These are phyloP conservation scores for Metschnikowia colocasiae DNA, from an alignment of 805 yeast genomes.

Conservation along the genomic window DNA sequence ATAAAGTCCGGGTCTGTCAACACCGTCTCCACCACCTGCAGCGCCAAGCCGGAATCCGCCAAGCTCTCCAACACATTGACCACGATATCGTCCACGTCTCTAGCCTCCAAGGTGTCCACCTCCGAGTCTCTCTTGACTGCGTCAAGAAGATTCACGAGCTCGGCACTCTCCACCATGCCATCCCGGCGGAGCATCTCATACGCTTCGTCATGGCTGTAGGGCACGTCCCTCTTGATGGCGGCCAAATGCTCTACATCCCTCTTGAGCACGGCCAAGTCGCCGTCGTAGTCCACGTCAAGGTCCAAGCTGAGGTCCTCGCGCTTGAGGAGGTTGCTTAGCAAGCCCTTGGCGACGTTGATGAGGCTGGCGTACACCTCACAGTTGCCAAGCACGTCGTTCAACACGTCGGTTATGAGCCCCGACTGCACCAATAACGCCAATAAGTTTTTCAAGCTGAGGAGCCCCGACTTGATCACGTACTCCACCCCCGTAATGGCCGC, in stretches of 20 bases:
- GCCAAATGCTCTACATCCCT: not conserved
- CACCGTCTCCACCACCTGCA: conserved; percentile 36
- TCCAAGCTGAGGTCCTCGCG: conserved; percentile 5
- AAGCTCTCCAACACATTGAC: conserved; percentile 39
- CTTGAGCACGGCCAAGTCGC: conserved; percentile 1
- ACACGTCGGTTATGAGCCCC: conserved; percentile 31
- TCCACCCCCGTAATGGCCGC: conserved; percentile 20
- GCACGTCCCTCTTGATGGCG: conserved; percentile 1
- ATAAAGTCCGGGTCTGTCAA: conserved; percentile 36
- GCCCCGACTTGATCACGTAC: conserved; percentile 29
- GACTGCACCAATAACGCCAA: conserved; percentile 37
- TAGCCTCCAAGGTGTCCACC: conserved; percentile 15
- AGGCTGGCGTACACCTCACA: conserved; percentile 36
- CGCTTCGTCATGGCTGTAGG: conserved; percentile 14
- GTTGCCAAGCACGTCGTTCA: conserved; percentile 36
- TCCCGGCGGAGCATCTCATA: conserved; percentile 15
- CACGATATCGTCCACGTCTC: conserved; percentile 28
- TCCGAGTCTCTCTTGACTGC: conserved; percentile 9
- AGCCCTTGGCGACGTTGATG: conserved; percentile 29
- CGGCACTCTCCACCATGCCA: conserved; percentile 9
- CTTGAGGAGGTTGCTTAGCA: conserved; percentile 15
- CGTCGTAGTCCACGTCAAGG: not conserved
- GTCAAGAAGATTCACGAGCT: conserved; percentile 6
- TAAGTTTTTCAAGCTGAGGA: conserved; percentile 29
- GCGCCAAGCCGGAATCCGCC: conserved; percentile 40